phyloP scores from a whole-genome alignment of 805 yeast species.

The baker's yeast (Saccharomyces cerevisiae) region DNA sequence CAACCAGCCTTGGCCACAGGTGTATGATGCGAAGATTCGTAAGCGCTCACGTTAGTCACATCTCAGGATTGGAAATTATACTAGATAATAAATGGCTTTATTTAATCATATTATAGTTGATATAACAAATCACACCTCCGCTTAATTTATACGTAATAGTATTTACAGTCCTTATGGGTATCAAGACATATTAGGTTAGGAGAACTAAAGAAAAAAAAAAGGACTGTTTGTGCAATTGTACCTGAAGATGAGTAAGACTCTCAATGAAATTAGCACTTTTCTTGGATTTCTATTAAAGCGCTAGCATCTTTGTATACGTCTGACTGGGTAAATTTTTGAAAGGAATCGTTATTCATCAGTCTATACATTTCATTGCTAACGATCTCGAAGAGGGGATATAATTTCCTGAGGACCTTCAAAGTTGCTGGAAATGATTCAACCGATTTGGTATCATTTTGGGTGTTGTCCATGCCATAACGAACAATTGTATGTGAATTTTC shows the following conservation, averaged over 20 bases:
- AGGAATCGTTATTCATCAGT: conserved; percentile 65
- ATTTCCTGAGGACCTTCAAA: conserved; percentile 30
- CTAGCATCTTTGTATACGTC: conserved; percentile 31
- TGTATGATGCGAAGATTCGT: too few relatives aligned
- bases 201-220: background rate
- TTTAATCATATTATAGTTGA: background rate
- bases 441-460: background rate
- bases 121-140: background rate
- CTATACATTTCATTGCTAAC: conserved; percentile 43
- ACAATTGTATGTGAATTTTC: background rate
- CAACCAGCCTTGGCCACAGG: too few relatives aligned
- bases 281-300: background rate
- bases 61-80: too few relatives aligned
- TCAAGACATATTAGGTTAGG: background rate
- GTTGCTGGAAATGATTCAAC: conserved; percentile 14
- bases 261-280: background rate
- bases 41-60: too few relatives aligned
- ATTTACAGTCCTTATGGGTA: background rate
- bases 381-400: conserved; percentile 39
- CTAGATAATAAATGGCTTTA: background rate
- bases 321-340: conserved; percentile 55
- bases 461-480: background rate
- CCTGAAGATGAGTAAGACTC: background rate
- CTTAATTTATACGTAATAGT: background rate
- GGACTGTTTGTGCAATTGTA: background rate